Evolutionary conservation across 2,329 filamentous ascomycete genomes (phyloP).

Genomic region (Exophiala sp.): DNA sequence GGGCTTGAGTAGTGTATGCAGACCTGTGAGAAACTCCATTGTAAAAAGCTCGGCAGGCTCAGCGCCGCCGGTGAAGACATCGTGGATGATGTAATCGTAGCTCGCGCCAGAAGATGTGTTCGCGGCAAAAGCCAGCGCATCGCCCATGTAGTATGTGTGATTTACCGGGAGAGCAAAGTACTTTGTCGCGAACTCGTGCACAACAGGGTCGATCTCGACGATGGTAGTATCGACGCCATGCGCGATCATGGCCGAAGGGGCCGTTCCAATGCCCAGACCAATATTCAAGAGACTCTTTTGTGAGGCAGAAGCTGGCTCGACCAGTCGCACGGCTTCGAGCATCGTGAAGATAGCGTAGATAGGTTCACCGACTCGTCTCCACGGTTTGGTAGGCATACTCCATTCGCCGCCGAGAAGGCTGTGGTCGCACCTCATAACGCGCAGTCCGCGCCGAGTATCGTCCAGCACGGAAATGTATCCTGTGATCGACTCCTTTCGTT

Average conservation of each 20-base stretch:
- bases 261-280: slow-evolving; percentile 88
- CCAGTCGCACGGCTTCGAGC: slow-evolving; percentile 83
- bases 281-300: slow-evolving; percentile 67
- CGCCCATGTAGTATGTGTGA: slow-evolving; percentile 74
- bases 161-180: slow-evolving; percentile 79
- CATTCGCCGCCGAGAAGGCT: slow-evolving; percentile 92
- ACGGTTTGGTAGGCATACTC: slow-evolving; percentile 50
- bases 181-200: slow-evolving; percentile 75
- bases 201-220: slow-evolving; percentile 88
- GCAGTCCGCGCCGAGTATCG: slow-evolving; percentile 65
- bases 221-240: slow-evolving; percentile 92
- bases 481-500: slow-evolving; percentile 79
- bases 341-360: slow-evolving; percentile 97
- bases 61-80: slow-evolving; percentile 94
- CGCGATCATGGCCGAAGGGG: slow-evolving; percentile 76
- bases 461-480: slow-evolving; percentile 92
- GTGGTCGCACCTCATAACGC: slow-evolving; percentile 88
- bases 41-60: slow-evolving; percentile 90
- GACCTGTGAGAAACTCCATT: slow-evolving; percentile 69
- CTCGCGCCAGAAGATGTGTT: slow-evolving; percentile 34
- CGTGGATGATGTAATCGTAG: slow-evolving; percentile 92
- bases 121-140: slow-evolving; percentile 69
- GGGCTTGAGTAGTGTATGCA: slow-evolving; percentile 68
- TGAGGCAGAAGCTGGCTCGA: slow-evolving; percentile 51
- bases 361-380: slow-evolving; percentile 66